Base-by-base conservation (phyloP, 176 grass and related monocot genomes). In the Ensete glaucum region DNA sequence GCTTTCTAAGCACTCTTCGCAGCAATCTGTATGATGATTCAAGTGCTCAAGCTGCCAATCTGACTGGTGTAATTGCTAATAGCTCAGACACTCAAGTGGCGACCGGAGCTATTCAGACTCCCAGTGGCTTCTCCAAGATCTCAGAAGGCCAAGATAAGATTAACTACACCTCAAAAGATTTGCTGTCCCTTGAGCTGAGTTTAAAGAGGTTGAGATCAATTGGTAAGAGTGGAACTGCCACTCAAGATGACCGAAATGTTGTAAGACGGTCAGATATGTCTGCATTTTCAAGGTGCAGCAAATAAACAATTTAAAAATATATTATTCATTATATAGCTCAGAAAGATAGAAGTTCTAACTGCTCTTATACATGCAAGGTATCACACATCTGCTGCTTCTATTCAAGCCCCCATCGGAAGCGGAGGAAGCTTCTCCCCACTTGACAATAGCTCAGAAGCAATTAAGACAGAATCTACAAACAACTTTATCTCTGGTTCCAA, bases 231-330 rank as follows among this genome's bases (percentile, higher is more conserved):
- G 49, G 58, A 25, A 75, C 78, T 57, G 54, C 62, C 50, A 26
- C 75, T 25, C 80, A 79, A 73, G 89, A 87, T 64, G 86, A 81
- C 49, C 80, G 82, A 34, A 87, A 89, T 22, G 83, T 90, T 22
- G 53, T 92, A 27, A 90, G 81, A 87, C 69, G 83, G n/a, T 96
- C 93, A 13, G 74, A 92, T 56, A 65, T 70, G 4, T 96, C 89
- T 1, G 89, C 85, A 71, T 90, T 96, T 75, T 83, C 83, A 2
- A 92, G 93, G 93, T 97, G 82, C 74, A 86, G 88, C 88, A 84
- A 84, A 82, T 82, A 96, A 81, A 92, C 34, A 43, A 43, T 43
- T 43, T 43, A 43, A 43, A 43, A 43, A 43, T 43, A 43, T 43
- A 43, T 43, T 43, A 5, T 43, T 43, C 34, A 43, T 43, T 43